A percentile compares a stretch with the other conserved stretches of the same genome.
Conservation (phyloP, 192 early-diverging fungal genomes). For the Haplosporangium gracile region DNA sequence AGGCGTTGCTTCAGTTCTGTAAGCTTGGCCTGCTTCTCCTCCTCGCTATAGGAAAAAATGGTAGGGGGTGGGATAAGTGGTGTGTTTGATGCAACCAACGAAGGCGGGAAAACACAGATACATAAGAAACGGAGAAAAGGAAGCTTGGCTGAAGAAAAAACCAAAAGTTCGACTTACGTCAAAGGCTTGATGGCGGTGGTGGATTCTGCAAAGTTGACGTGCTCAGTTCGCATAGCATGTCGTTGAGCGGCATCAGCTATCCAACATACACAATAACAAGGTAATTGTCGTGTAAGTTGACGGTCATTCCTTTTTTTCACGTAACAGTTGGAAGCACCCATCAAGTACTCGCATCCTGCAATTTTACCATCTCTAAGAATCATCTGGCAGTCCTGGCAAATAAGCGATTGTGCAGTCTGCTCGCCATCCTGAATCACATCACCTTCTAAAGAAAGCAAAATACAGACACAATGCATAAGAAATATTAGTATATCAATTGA, state of each 20-base stretch:
- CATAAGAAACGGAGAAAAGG: neutral
- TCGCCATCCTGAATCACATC: slow-evolving; percentile 78
- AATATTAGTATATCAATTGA: neutral
- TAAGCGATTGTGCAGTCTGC: slow-evolving; percentile 82
- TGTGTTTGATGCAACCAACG: no score
- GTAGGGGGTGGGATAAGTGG: neutral
- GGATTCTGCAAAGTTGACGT: slow-evolving; percentile 84
- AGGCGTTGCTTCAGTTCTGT: slow-evolving; percentile 76
- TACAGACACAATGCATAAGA: neutral
- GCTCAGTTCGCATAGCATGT: slow-evolving; percentile 80
- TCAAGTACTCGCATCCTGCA: neutral
- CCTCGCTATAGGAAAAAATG: slow-evolving; percentile 50
- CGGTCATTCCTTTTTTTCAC: neutral
- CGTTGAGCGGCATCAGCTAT: slow-evolving; percentile 77
- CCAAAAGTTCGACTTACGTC: slow-evolving; percentile 41
- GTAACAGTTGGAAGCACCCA: no score
- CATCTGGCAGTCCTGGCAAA: slow-evolving; percentile 87
- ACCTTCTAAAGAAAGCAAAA: slow-evolving; percentile 55
- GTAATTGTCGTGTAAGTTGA: neutral
- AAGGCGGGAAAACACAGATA: no score
- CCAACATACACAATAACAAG: neutral
- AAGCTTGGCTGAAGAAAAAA: neutral
- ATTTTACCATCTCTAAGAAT: slow-evolving; percentile 78
- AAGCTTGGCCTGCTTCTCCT: slow-evolving; percentile 82
- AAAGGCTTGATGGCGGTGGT: slow-evolving; percentile 83